Evolutionary conservation across 176 grass and related monocot species (phyloP).

Genomic region (Areca catechu): DNA sequence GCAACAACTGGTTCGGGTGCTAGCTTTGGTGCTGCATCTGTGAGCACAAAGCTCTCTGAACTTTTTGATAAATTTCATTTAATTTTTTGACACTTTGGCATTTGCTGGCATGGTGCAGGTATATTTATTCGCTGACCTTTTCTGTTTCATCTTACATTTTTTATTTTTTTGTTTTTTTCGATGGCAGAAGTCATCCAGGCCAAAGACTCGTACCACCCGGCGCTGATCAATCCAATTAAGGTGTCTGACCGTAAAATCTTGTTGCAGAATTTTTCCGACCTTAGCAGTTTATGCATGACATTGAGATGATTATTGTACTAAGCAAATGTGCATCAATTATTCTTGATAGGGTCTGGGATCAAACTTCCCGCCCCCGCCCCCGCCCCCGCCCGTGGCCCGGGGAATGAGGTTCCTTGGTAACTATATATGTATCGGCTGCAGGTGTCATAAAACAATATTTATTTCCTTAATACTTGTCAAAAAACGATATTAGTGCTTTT

Average conservation of each 20-base stretch:
- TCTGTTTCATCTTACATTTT: conserved; percentile 3
- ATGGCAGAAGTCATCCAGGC: conserved; percentile 33
- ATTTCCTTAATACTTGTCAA: no score
- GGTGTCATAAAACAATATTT: no score
- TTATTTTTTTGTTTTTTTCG: conserved; percentile 3
- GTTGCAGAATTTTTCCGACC: background rate
- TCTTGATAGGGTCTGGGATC: no score
- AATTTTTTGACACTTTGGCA: background rate
- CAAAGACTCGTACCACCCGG: conserved; percentile 12
- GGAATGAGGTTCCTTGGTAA: no score
- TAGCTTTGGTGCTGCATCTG: conserved; percentile 79
- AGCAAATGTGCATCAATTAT: no score
- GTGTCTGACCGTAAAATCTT: background rate
- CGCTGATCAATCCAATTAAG: background rate
- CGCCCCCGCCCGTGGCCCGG: no score
- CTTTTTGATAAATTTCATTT: background rate
- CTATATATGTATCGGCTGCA: no score
- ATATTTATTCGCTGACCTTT: background rate
- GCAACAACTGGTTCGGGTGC: conserved; percentile 66
- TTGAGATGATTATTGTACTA: no score
- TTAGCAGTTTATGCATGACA: no score
- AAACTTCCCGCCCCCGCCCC: no score
- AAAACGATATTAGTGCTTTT: no score
- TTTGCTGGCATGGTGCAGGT: no score
- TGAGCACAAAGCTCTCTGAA: conserved; percentile 33